These are phyloP conservation scores for Omphalotus guepiniiformis DNA, from an alignment of 768 basidiomycete genomes.

Conservation along the genomic window DNA sequence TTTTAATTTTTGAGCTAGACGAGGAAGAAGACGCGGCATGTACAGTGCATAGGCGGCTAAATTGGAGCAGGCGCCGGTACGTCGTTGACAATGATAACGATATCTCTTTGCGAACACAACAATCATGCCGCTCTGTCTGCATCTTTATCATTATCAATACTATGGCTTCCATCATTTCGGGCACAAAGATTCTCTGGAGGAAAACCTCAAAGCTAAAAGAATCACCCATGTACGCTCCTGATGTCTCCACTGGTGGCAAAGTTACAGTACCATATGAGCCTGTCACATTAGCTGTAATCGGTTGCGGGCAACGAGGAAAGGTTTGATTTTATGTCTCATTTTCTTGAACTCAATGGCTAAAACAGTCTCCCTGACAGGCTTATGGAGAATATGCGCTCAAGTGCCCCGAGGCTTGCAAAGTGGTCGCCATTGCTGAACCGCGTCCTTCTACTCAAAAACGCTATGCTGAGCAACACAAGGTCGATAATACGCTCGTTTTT, in stretches of 20 bases:
- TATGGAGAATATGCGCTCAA: constrained; percentile 63
- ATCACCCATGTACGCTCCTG: constrained; percentile 10
- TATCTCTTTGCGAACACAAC: too few species aligned
- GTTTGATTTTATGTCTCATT: constrained; percentile 30
- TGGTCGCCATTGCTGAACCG: constrained; percentile 86
- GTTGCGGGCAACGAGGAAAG: constrained; percentile 80
- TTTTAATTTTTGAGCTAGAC: neutral
- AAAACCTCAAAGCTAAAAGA: constrained; percentile 24
- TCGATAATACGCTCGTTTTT: constrained; percentile 72
- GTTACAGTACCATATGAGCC: constrained; percentile 23
- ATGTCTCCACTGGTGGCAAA: constrained; percentile 10
- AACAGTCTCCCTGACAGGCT: constrained; percentile 29
- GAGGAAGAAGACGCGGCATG: constrained; percentile 11
- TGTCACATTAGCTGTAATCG: constrained; percentile 72
- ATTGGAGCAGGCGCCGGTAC: neutral
- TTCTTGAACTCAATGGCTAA: neutral
- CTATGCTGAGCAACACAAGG: constrained; percentile 51
- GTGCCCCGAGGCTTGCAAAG: constrained; percentile 60
- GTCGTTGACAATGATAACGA: neutral
- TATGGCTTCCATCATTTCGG: constrained; percentile 27
- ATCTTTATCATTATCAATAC: neutral
- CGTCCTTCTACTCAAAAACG: constrained; percentile 56
- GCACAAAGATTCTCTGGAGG: constrained; percentile 33
- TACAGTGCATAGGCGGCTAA: too few species aligned
- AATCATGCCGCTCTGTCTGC: too few species aligned